Percentiles rank a stretch among this genome's conserved stretches.
phyloP scores from a whole-genome alignment of 805 yeast genomes.

The Candida qinlingensis region DNA sequence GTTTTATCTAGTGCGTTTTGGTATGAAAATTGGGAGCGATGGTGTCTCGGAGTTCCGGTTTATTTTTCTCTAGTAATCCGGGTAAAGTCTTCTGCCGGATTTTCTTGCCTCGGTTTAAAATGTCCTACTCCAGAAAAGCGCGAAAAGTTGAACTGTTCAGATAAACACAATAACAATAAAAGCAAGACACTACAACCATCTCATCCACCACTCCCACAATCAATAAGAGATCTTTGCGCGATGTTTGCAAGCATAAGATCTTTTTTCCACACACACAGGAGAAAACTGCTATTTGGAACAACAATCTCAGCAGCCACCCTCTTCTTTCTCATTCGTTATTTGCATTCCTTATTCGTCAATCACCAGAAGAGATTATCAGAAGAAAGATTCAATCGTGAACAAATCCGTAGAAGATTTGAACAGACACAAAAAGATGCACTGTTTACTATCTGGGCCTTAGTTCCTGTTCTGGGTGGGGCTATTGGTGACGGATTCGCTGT shows the following conservation, averaged over 20 bases:
- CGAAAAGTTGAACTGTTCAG: too few relatives aligned
- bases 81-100: too few relatives aligned
- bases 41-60: too few relatives aligned
- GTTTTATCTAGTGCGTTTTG: too few relatives aligned
- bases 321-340: constrained; percentile 38
- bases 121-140: too few relatives aligned
- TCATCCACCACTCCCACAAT: not conserved
- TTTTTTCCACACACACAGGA: constrained; percentile 40
- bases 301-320: constrained; percentile 30
- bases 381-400: constrained; percentile 58
- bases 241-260: constrained; percentile 22
- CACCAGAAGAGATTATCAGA: constrained; percentile 47
- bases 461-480: constrained; percentile 70
- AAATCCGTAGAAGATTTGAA: constrained; percentile 74
- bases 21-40: too few relatives aligned
- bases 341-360: constrained; percentile 40
- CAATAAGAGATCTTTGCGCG: too few relatives aligned
- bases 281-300: constrained; percentile 28
- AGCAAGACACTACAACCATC: not conserved
- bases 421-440: constrained; percentile 91
- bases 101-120: too few relatives aligned
- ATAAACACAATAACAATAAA: too few relatives aligned
- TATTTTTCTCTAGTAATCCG: too few relatives aligned
- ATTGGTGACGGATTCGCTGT: constrained; percentile 60
- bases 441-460: constrained; percentile 73